These are phyloP conservation scores for Phytopythium oedochilum DNA, from an alignment of 352 stramenopile species.

Conservation along the genomic window DNA sequence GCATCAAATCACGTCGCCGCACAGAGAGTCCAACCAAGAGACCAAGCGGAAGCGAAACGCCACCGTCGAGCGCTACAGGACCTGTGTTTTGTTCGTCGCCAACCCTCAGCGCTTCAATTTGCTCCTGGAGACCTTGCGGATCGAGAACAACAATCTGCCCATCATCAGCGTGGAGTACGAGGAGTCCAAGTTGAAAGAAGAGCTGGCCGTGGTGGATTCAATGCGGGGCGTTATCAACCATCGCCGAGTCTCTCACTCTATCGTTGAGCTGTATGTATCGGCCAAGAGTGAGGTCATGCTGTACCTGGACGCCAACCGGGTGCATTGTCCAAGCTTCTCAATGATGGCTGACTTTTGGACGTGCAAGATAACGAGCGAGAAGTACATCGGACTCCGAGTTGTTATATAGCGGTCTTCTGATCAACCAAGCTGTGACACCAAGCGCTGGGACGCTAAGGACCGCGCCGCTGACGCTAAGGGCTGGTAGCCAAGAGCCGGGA, in stretches of 20 bases:
- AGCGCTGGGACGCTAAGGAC: too few species aligned
- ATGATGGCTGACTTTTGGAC: slow-evolving; percentile 2
- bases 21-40: slow-evolving; percentile 4
- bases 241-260: not conserved
- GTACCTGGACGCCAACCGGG: not conserved
- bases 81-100: not conserved
- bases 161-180: not conserved
- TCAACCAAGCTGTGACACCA: too few species aligned
- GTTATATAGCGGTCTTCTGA: too few species aligned
- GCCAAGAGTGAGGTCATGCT: not conserved
- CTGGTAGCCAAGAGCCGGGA: too few species aligned
- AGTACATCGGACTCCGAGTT: not conserved
- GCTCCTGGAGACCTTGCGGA: not conserved
- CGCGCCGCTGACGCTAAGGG: too few species aligned
- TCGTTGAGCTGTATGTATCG: not conserved
- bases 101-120: not conserved
- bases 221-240: not conserved
- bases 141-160: not conserved
- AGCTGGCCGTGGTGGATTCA: not conserved
- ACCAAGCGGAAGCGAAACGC: slow-evolving; percentile 21
- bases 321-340: not conserved
- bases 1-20: not conserved
- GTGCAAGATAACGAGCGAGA: not conserved
- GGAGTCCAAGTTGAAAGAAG: not conserved
- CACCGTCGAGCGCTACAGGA: slow-evolving; percentile 11